Base-by-base conservation (phyloP, 1,284 basidiomycete species). In the Entoloma clypeatum region DNA sequence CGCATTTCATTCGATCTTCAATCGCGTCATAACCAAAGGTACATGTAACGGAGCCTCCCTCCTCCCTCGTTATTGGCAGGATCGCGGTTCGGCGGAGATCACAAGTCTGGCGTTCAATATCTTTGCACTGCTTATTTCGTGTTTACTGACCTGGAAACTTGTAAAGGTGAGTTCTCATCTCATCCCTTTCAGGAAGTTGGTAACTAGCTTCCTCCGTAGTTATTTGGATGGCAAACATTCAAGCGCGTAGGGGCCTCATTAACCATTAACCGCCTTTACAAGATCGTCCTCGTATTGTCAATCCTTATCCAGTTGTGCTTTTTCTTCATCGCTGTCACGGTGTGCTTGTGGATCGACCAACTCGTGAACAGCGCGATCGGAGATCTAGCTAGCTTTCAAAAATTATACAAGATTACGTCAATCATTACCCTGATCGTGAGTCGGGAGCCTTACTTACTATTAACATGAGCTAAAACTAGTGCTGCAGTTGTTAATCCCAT, bases 151-250 rank as follows among this genome's bases (percentile, higher is more conserved):
- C 3, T 88, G 82, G 81, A 79, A 69, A 51, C 66, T 90, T 17
- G 69, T 83, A 53, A 86, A 84, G 74, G 86, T 86, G 30, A 6
- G 58, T 52, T 22, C 19, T 30, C 37, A 36, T 3, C 13, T 13
- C 13, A 30, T 26, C 6, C 6, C 19, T 2, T 23, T 8, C 11
- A 13, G 14, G 11, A 19, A 9, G 16, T n/a, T 25, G 16, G 2
- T n/a, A 25, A 3, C 23, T 23, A 23, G 16, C 18, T 23, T 39
- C 7, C 30, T 36, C 11, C 28, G 36, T 26, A 88, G 86, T 58
- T 74, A 19, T 89, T 85, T 55, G 82, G 85, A 31, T 88, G 84
- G 85, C 81, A 86, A 60, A 89, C 86, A 1, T 89, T 87, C 74
- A 87, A 88, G 59, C 80, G 85, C 44, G 78, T 89, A 39, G 86